These are phyloP conservation scores for Phyllosticta citrichinensis DNA, from an alignment of 2,329 filamentous ascomycete species.

Conservation along the genomic window DNA sequence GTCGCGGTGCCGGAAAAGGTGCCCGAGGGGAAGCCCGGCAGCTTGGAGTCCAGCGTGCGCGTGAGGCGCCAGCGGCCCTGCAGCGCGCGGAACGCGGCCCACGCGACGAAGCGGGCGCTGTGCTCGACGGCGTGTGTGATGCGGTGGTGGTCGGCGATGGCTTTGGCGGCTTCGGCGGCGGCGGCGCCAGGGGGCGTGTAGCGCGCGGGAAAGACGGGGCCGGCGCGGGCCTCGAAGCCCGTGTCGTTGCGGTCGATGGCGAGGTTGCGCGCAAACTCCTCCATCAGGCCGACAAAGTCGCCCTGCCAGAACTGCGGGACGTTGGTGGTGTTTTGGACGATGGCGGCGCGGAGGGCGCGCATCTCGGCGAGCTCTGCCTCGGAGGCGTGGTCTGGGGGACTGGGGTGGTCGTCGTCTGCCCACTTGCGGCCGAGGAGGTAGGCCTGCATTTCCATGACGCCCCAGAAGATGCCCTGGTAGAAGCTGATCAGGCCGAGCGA, in stretches of 20 bases:
- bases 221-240: slow-evolving; percentile 40
- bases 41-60: slow-evolving; percentile 44
- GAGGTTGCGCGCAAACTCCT: slow-evolving; percentile 54
- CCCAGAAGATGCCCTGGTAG: slow-evolving; percentile 79
- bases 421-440: slow-evolving; percentile 56
- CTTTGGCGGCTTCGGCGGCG: slow-evolving; percentile 32
- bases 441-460: slow-evolving; percentile 79
- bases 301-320: slow-evolving; percentile 71
- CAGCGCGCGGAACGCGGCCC: slow-evolving; percentile 60
- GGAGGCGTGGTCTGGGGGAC: background rate
- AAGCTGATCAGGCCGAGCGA: slow-evolving; percentile 71
- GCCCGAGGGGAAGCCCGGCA: slow-evolving; percentile 55
- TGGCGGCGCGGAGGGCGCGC: slow-evolving; percentile 24
- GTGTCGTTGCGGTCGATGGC: slow-evolving; percentile 37
- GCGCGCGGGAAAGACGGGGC: slow-evolving; percentile 28
- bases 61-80: slow-evolving; percentile 60
- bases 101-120: slow-evolving; percentile 46
- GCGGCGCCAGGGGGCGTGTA: slow-evolving; percentile 18
- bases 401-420: slow-evolving; percentile 19
- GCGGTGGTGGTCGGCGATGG: slow-evolving; percentile 35
- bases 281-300: slow-evolving; percentile 68
- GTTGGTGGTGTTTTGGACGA: slow-evolving; percentile 5
- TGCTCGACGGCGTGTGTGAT: slow-evolving; percentile 35
- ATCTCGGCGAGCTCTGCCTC: slow-evolving; percentile 17
- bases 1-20: slow-evolving; percentile 54